A percentile compares a stretch with the other conserved stretches of the same genome.
These are phyloP conservation scores for Globisporangium abappressorium DNA, from an alignment of 352 stramenopile genomes.

Conservation along the genomic window DNA sequence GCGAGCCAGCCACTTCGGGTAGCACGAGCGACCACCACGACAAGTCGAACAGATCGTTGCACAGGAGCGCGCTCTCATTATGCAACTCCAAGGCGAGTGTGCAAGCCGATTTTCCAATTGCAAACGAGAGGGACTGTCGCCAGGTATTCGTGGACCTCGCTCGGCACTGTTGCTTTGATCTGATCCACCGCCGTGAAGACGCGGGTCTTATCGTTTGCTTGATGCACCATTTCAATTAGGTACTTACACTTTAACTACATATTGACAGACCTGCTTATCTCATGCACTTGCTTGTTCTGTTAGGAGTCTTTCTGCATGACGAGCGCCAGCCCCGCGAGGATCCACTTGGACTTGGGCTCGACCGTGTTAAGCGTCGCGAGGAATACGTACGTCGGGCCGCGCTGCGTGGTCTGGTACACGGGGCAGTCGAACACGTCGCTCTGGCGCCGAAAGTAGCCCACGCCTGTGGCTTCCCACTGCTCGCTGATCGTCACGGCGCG, in stretches of 20 bases:
- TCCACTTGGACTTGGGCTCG: conserved; percentile 88
- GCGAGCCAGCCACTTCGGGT: too few relatives aligned
- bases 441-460: conserved; percentile 91
- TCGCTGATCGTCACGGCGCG: conserved; percentile 90
- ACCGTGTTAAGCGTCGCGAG: conserved; percentile 92
- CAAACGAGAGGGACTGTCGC: too few relatives aligned
- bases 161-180: too few relatives aligned
- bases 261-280: neutral
- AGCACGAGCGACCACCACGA: too few relatives aligned
- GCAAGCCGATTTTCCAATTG: too few relatives aligned
- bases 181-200: too few relatives aligned
- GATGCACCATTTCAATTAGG: too few relatives aligned
- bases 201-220: too few relatives aligned
- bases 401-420: conserved; percentile 95
- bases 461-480: conserved; percentile 92
- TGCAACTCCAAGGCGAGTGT: too few relatives aligned
- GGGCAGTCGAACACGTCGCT: conserved; percentile 92
- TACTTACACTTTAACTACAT: too few relatives aligned
- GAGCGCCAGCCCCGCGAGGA: conserved; percentile 89
- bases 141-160: too few relatives aligned
- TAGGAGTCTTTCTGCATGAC: conserved; percentile 92
- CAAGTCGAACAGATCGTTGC: neutral
- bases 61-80: neutral
- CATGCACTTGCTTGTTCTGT: neutral
- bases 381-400: conserved; percentile 96